Evolutionary conservation across 257 asterid species (phyloP).

Genomic region (Ajuga chamaepitys): DNA sequence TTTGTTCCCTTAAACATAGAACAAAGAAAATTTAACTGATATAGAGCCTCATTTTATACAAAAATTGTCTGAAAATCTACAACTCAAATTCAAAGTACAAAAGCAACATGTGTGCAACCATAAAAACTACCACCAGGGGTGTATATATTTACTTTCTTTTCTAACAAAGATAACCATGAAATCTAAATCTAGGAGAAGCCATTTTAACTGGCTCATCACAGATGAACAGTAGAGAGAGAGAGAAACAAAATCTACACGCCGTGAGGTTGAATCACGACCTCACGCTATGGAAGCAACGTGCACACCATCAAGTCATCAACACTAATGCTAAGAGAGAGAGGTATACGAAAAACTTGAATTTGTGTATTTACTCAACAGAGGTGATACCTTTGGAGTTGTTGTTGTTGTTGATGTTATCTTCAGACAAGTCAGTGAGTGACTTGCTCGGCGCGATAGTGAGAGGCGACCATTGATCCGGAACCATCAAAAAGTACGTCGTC

Average conservation of each 20-base stretch:
- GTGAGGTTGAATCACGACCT: too few relatives aligned
- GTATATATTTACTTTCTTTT: not conserved
- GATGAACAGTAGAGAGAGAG: not conserved
- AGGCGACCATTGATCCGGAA: conserved; percentile 92
- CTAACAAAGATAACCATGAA: conserved; percentile 2
- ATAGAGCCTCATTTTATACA: conserved; percentile 12
- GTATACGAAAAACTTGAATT: too few relatives aligned
- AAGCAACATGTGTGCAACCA: too few relatives aligned
- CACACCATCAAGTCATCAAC: too few relatives aligned
- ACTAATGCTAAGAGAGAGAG: too few relatives aligned
- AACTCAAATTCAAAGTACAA: not conserved
- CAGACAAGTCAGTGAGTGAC: conserved; percentile 44
- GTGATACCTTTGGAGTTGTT: conserved; percentile 19
- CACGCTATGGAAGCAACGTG: too few relatives aligned
- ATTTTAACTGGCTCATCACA: conserved; percentile 28
- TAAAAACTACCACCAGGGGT: not conserved
- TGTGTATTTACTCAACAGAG: conserved; percentile 16
- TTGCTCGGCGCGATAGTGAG: conserved; percentile 39
- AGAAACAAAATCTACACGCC: not conserved
- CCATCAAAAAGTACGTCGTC: conserved; percentile 87
- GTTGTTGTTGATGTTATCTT: conserved; percentile 44
- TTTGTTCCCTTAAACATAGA: too few relatives aligned
- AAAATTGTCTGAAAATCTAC: conserved; percentile 3
- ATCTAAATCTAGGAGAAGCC: conserved; percentile 8
- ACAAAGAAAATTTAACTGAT: not conserved